Conservation (phyloP, 2,329 filamentous ascomycete species). For the Aspergillus terreus region DNA sequence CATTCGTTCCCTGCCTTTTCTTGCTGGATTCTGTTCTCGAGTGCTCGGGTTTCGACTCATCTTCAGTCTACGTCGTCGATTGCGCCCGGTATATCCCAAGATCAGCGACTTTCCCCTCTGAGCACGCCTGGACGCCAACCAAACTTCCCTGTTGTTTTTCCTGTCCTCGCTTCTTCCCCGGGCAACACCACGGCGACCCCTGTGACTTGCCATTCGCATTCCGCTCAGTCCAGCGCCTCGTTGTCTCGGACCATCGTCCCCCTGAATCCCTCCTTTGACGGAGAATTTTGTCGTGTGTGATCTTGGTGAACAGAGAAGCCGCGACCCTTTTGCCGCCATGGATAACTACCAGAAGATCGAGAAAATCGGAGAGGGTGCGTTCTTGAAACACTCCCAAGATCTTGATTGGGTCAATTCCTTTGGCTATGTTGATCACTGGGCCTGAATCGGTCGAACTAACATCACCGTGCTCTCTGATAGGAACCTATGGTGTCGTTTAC, state of each 20-base stretch:
- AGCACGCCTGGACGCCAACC: slow-evolving; percentile 8
- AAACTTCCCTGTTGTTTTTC: slow-evolving; percentile 8
- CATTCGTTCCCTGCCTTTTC: slow-evolving; percentile 24
- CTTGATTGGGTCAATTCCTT: too few species aligned
- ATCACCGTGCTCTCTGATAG: slow-evolving; percentile 42
- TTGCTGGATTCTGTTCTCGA: background rate
- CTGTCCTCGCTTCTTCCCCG: slow-evolving; percentile 15
- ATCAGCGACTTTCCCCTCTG: slow-evolving; percentile 2
- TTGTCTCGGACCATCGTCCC: slow-evolving; percentile 7
- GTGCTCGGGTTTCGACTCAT: background rate
- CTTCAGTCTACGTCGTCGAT: too few species aligned
- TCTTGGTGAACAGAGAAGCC: background rate
- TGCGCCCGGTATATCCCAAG: too few species aligned
- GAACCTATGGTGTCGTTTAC: slow-evolving; percentile 93
- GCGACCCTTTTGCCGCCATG: slow-evolving; percentile 50
- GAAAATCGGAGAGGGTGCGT: slow-evolving; percentile 89
- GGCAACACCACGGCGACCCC: slow-evolving; percentile 15
- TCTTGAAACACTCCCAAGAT: background rate
- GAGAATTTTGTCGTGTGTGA: background rate
- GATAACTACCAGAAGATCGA: slow-evolving; percentile 96
- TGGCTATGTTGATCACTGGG: too few species aligned
- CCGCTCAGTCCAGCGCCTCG: slow-evolving; percentile 12
- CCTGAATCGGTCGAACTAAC: background rate
- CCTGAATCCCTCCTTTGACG: background rate
- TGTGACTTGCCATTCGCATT: slow-evolving; percentile 12